Conservation (phyloP, 1,284 basidiomycete species). For the Rhodotorula mucilaginosa region DNA sequence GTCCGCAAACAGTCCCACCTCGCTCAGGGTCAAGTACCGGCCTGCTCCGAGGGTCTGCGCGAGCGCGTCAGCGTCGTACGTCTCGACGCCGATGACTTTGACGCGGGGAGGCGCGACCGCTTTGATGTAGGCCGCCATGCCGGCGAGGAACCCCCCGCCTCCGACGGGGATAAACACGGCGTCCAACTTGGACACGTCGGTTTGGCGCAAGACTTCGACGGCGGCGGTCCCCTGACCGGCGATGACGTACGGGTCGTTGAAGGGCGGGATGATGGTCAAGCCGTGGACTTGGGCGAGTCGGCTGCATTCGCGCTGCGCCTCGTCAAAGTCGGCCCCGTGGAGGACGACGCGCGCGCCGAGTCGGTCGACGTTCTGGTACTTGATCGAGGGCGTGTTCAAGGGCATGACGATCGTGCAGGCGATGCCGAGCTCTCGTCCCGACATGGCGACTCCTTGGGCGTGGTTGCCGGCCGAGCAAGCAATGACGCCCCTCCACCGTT, state of each 20-base stretch:
- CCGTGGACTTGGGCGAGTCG: slow-evolving; percentile 74
- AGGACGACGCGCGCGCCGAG: slow-evolving; percentile 92
- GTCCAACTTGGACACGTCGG: slow-evolving; percentile 72
- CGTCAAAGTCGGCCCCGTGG: slow-evolving; percentile 91
- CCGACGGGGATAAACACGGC: slow-evolving; percentile 88
- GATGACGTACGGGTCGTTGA: slow-evolving; percentile 94
- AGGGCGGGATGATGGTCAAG: slow-evolving; percentile 90
- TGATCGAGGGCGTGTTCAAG: slow-evolving; percentile 89
- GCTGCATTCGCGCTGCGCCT: slow-evolving; percentile 90
- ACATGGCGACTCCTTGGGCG: slow-evolving; percentile 95
- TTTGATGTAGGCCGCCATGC: slow-evolving; percentile 89
- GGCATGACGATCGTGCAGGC: slow-evolving; percentile 99
- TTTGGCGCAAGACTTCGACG: slow-evolving; percentile 88
- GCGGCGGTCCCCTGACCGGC: slow-evolving; percentile 96
- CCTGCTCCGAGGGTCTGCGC: slow-evolving; percentile 71
- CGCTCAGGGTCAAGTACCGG: slow-evolving; percentile 74
- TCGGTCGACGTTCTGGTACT: slow-evolving; percentile 87
- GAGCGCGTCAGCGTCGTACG: slow-evolving; percentile 92
- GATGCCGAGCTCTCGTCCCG: slow-evolving; percentile 78
- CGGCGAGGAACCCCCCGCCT: slow-evolving; percentile 86
- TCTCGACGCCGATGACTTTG: slow-evolving; percentile 89
- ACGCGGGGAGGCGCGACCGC: slow-evolving; percentile 82
- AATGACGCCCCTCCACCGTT: slow-evolving; percentile 94
- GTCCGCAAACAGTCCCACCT: slow-evolving; percentile 95
- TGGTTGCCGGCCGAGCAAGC: slow-evolving; percentile 99